A percentile compares a stretch with the other conserved stretches of the same genome.
phyloP scores from a whole-genome alignment of 2,329 filamentous ascomycete species.

The Exophiala phaeomuriformis region DNA sequence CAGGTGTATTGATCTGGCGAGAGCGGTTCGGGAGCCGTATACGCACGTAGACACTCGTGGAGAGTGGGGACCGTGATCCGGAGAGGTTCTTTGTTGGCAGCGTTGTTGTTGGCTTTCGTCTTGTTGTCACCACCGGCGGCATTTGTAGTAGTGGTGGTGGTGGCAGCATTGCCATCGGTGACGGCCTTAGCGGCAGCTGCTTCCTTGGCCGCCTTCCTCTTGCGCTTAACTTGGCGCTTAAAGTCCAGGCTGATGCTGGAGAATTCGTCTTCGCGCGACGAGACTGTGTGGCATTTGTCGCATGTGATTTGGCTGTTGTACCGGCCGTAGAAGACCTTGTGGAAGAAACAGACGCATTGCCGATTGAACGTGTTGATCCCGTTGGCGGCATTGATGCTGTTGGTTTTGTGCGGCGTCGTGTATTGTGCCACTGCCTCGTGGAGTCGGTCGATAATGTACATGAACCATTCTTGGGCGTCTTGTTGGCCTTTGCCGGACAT shows the following conservation, averaged over 20 bases:
- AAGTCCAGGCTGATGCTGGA: conserved; percentile 84
- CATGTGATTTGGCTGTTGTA: conserved; percentile 86
- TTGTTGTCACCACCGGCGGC: neutral
- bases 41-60: conserved; percentile 75
- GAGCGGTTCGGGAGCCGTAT: conserved; percentile 73
- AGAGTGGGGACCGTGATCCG: conserved; percentile 48
- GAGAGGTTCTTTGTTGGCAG: conserved; percentile 28
- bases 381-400: conserved; percentile 33
- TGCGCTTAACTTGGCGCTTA: conserved; percentile 58
- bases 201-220: conserved; percentile 23
- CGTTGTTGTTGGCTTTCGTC: neutral
- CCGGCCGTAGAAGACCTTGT: conserved; percentile 90
- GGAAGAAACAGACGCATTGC: conserved; percentile 79
- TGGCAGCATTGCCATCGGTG: conserved; percentile 3
- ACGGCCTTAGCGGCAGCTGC: conserved; percentile 10
- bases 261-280: conserved; percentile 77
- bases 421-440: conserved; percentile 62
- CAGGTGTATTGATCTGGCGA: conserved; percentile 68
- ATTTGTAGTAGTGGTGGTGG: conserved; percentile 4
- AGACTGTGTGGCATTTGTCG: conserved; percentile 74
- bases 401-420: conserved; percentile 34
- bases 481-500: conserved; percentile 89
- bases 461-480: conserved; percentile 95
- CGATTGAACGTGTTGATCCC: conserved; percentile 12
- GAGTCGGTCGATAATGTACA: conserved; percentile 86